Evolutionary conservation across 352 stramenopile species (phyloP).

Genomic region (Blastocystis sp.): DNA sequence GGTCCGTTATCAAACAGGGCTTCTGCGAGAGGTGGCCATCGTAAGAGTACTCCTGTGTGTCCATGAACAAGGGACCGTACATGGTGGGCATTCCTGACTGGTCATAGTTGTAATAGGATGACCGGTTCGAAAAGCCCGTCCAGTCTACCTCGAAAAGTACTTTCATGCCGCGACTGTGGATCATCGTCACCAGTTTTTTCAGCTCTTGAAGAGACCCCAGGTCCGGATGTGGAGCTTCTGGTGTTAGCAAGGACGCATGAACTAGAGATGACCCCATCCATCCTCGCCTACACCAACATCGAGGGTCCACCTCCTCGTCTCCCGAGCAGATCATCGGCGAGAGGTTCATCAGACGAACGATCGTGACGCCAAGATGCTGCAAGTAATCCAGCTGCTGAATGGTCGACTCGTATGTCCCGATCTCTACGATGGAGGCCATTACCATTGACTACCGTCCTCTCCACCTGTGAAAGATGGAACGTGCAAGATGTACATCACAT

Average conservation of each 20-base stretch:
- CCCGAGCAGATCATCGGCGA: not conserved
- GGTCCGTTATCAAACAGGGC: not conserved
- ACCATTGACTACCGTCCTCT: not conserved
- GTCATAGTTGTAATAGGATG: constrained; percentile 29
- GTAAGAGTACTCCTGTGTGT: not conserved
- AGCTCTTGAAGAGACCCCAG: not conserved
- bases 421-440: not conserved
- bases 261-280: not conserved
- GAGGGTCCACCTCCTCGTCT: not conserved
- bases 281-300: not conserved
- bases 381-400: not conserved
- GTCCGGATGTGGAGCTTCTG: not conserved
- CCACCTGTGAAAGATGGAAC: not conserved
- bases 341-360: constrained; percentile 28
- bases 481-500: constrained; percentile 28
- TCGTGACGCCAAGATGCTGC: not conserved
- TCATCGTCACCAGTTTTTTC: not conserved
- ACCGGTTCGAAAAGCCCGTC: not conserved
- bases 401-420: not conserved
- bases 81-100: not conserved
- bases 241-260: not conserved
- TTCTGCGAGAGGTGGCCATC: not conserved
- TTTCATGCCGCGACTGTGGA: not conserved
- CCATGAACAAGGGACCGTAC: not conserved
- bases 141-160: constrained; percentile 15